Percentiles rank a stretch among this genome's conserved stretches.
Conservation (phyloP, 345 rosid genomes). For the Syzygium aqueum region DNA sequence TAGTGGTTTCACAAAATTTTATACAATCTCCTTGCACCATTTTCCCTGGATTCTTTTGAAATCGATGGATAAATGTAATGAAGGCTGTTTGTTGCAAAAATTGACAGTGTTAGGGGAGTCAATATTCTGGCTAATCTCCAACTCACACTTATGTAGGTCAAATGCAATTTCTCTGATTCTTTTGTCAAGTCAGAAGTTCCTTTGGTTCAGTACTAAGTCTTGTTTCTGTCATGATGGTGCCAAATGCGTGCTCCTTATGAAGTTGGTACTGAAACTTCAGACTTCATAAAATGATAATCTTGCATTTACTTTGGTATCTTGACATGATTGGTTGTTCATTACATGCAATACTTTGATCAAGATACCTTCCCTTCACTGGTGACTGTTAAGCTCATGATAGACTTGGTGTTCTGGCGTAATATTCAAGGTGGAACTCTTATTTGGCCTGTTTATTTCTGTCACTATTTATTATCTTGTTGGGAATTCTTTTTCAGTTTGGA, state of each 20-base stretch:
- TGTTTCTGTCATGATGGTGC: background rate
- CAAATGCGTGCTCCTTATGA: background rate
- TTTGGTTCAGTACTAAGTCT: background rate
- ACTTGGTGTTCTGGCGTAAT: background rate
- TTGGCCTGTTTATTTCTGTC: background rate
- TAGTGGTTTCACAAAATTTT: background rate
- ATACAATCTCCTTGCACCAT: background rate
- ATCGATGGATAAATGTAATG: background rate
- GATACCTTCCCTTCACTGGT: background rate
- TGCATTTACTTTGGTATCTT: background rate
- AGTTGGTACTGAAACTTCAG: background rate
- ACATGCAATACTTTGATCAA: background rate
- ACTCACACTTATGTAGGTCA: background rate
- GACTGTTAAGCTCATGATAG: background rate
- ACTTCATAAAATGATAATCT: background rate
- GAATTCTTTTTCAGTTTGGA: conserved; percentile 49
- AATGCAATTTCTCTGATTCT: background rate
- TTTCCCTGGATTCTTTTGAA: background rate
- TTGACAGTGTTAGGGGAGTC: background rate
- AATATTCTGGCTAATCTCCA: background rate
- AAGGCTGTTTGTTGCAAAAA: background rate
- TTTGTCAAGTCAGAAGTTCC: background rate
- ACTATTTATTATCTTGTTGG: background rate
- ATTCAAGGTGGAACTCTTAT: background rate
- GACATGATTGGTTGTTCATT: background rate